Conservation (phyloP, 2,329 filamentous ascomycete genomes). For the Botryotinia narcissicola region DNA sequence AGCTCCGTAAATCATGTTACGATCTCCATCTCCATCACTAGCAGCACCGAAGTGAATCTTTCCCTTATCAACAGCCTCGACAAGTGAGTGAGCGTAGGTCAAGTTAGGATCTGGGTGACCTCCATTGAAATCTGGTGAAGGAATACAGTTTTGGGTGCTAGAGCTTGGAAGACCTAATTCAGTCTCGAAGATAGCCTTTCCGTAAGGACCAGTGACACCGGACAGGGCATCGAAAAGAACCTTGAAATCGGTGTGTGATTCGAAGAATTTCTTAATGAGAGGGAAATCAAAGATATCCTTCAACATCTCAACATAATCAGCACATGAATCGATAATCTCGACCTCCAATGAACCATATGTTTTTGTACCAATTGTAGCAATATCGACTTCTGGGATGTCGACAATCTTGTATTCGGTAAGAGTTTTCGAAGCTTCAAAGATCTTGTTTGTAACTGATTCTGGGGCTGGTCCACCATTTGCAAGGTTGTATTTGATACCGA, state of each 20-base stretch:
- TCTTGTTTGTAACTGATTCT: conserved; percentile 96
- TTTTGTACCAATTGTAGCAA: conserved; percentile 76
- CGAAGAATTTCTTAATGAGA: conserved; percentile 91
- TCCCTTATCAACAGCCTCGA: conserved; percentile 88
- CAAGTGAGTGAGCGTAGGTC: conserved; percentile 91
- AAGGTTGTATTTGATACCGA: conserved; percentile 99
- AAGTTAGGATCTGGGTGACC: conserved; percentile 98
- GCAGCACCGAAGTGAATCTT: conserved; percentile 94
- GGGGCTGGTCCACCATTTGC: conserved; percentile 93
- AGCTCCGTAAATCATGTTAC: conserved; percentile 99
- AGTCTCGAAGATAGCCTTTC: conserved; percentile 88
- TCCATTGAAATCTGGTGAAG: conserved; percentile 92
- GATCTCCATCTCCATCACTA: conserved; percentile 94
- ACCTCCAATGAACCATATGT: conserved; percentile 86
- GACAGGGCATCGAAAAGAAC: conserved; percentile 92
- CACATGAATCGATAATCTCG: conserved; percentile 89
- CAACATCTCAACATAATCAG: conserved; percentile 91
- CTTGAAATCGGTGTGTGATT: conserved; percentile 86
- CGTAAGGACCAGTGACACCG: conserved; percentile 94
- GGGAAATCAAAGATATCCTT: conserved; percentile 99
- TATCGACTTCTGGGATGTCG: conserved; percentile 82
- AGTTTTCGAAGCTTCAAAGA: conserved; percentile 86
- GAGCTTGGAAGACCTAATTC: conserved; percentile 78
- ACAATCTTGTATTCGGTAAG: conserved; percentile 90
- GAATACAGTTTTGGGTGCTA: conserved; percentile 87